A percentile compares a stretch with the other conserved stretches of the same genome.
Conservation (phyloP, 2,329 filamentous ascomycete species). For the Westerdykella aurantiaca region DNA sequence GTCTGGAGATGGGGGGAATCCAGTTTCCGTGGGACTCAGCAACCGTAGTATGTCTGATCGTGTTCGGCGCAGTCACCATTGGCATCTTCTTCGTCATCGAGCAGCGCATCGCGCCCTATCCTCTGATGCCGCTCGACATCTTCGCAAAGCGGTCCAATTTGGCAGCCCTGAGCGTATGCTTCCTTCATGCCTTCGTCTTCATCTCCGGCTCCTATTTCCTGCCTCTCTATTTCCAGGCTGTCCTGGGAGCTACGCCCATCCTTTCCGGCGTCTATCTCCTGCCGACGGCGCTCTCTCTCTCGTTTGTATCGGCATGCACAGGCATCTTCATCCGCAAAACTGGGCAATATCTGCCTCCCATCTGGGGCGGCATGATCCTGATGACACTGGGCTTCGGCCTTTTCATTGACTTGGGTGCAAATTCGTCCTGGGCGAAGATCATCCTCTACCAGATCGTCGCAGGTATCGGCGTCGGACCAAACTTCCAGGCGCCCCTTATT, state of each 20-base stretch:
- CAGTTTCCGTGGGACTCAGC: constrained; percentile 67
- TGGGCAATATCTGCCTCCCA: constrained; percentile 40
- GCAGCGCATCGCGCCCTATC: constrained; percentile 66
- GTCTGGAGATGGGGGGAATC: constrained; percentile 77
- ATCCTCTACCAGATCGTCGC: constrained; percentile 37
- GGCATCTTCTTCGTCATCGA: constrained; percentile 67
- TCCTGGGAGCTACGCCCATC: constrained; percentile 62
- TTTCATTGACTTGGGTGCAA: constrained; percentile 32
- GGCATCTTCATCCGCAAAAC: constrained; percentile 49
- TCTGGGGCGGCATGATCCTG: constrained; percentile 33
- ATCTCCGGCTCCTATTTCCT: constrained; percentile 75
- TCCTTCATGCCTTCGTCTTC: constrained; percentile 71
- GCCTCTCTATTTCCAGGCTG: constrained; percentile 78
- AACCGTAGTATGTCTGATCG: constrained; percentile 68
- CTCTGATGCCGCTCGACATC: constrained; percentile 68
- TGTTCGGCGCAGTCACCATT: constrained; percentile 63
- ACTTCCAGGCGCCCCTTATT: constrained; percentile 64
- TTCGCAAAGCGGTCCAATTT: constrained; percentile 63
- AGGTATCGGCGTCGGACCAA: constrained; percentile 52
- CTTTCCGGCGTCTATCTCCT: constrained; percentile 70
- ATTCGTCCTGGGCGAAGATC: constrained; percentile 36
- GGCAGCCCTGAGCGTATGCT: constrained; percentile 60
- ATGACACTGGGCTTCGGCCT: constrained; percentile 37
- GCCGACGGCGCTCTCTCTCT: constrained; percentile 63
- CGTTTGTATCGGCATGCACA: constrained; percentile 54